Evolutionary conservation across 2,329 filamentous ascomycete species (phyloP).

Genomic region (Tolypocladium album): DNA sequence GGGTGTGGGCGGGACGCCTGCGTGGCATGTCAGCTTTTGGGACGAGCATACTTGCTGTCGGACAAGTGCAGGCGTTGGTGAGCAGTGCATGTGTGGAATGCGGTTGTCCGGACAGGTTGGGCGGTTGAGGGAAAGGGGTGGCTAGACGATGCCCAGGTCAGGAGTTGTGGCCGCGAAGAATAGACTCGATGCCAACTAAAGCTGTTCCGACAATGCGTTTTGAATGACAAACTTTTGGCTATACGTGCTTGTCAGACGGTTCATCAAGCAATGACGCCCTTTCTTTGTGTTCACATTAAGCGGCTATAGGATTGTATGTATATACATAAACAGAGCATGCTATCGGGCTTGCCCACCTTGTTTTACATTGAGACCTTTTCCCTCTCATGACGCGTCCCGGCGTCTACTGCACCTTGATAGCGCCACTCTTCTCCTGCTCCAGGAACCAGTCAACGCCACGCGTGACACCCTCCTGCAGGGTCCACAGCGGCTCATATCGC

Average conservation of each 20-base stretch:
- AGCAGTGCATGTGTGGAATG: not conserved
- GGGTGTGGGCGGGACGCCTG: not conserved
- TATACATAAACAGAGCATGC: not conserved
- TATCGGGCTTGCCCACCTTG: not conserved
- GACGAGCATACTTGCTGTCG: not conserved
- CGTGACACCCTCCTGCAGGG: conserved; percentile 52
- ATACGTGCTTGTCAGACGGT: not conserved
- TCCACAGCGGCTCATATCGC: conserved; percentile 58
- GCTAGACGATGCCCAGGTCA: not conserved
- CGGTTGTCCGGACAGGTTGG: not conserved
- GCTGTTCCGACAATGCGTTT: not conserved
- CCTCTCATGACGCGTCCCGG: too few relatives aligned
- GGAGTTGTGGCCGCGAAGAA: not conserved
- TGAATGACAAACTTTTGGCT: not conserved
- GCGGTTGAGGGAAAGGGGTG: not conserved
- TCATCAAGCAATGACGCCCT: not conserved
- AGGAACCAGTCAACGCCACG: conserved; percentile 44
- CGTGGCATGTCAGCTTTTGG: not conserved
- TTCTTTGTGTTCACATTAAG: not conserved
- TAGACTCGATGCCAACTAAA: not conserved
- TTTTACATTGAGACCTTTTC: not conserved
- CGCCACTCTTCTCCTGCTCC: conserved; percentile 33
- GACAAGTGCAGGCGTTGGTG: not conserved
- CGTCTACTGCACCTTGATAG: conserved; percentile 11
- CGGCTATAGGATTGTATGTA: not conserved